phyloP scores from a whole-genome alignment of 2,329 filamentous ascomycete species.

The Xylariaceae sp. region DNA sequence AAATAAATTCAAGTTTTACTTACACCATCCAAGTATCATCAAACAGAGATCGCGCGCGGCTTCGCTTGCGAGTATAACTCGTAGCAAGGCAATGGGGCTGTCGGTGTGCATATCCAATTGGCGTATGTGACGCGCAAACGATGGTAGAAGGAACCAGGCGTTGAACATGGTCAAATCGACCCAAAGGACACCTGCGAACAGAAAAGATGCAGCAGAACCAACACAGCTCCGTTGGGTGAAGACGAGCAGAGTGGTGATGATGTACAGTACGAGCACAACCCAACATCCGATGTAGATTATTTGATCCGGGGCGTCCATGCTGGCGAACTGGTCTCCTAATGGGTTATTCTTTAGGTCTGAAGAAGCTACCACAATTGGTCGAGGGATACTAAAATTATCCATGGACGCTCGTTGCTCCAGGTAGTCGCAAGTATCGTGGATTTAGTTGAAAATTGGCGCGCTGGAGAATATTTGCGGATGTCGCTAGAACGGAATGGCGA shows the following conservation, averaged over 20 bases:
- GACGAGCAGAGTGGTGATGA: constrained; percentile 27
- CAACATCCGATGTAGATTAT: constrained; percentile 34
- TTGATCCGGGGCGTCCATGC: constrained; percentile 29
- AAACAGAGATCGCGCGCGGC: constrained; percentile 26
- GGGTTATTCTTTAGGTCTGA: too few species aligned
- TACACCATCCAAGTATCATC: constrained; percentile 33
- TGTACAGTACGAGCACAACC: constrained; percentile 31
- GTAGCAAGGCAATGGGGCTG: neutral
- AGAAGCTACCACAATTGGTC: neutral
- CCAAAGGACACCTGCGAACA: constrained; percentile 35
- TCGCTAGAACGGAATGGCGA: too few species aligned
- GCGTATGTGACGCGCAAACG: constrained; percentile 25
- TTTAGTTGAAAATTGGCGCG: too few species aligned
- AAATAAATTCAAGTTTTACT: neutral
- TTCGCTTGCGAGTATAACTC: constrained; percentile 23
- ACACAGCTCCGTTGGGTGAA: constrained; percentile 28
- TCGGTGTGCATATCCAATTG: constrained; percentile 17
- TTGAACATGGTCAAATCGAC: constrained; percentile 33
- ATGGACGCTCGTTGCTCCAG: too few species aligned
- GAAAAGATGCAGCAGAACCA: constrained; percentile 29
- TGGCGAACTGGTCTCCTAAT: neutral
- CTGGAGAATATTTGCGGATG: too few species aligned
- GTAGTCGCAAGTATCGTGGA: too few species aligned
- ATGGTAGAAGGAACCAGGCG: constrained; percentile 34
- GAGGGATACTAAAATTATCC: neutral